Base-by-base conservation (phyloP, 805 yeast genomes). In the Cyberlindnera bimundalis region DNA sequence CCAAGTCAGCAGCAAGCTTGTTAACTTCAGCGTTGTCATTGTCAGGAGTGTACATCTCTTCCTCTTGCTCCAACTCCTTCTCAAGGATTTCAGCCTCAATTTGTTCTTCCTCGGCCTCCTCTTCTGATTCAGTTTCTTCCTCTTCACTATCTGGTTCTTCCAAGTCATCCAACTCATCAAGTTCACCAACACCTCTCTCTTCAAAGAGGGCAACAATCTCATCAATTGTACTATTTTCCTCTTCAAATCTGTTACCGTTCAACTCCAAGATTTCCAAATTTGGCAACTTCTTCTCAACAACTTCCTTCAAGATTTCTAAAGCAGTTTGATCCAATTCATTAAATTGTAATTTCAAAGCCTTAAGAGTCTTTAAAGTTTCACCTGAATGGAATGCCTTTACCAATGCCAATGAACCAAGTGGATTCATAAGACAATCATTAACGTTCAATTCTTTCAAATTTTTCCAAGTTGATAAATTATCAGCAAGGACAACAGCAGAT, bases 81-180 rank as follows among this genome's bases (percentile, higher is more conserved):
- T 69, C 73, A 16, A 70, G 33, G 20, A 46, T 48, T 24, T 49
- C 47, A 26, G 48, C 49, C 20, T 51, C 56, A 17, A 48, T 38
- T 33, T 46, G 40, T 39, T 81, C 83, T 14, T 59, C 64, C 18
- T 60, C 64, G 6, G 56, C 69, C 21, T 57, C 64, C 32, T 63
- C 64, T 12, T 58, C 67, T 7, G 61, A 66, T 20, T 60, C 70
- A 16, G 65, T 70, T 21, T 68, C 75, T 35, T 78, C 87, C 34
- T 75, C 82, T 33, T 76, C 86, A 35, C 73, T 71, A 35, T 72
- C 82, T 20, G 70, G 70, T 62, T 88, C 96, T 68, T 91, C 99
- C 66, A 93, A 76, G 53, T 93, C 99, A 54, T 91, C 98, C 36
- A 93, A 72, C 59, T 93, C 99, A 55, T 91, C 96, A 25, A 93